Evolutionary conservation across 75 land plant genomes (phyloP), one percentile per base, ranked within the genome.

Genomic region (Ceratopteris richardii): DNA sequence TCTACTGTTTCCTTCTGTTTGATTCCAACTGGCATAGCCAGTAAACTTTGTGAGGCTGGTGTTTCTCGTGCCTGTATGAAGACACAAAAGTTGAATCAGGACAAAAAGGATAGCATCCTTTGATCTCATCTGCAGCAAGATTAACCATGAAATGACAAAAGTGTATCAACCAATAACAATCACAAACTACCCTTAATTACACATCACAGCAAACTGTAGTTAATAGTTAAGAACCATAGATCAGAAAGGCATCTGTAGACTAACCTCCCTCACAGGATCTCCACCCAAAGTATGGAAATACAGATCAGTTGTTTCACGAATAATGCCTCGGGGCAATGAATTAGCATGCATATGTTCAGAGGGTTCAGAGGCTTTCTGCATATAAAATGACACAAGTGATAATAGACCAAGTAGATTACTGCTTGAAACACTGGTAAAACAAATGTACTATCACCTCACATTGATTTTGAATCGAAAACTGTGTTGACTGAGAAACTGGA

Each of bases 11-110:
- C 77, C 31, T 82, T 88, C 66, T 93, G 95, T 65, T 82, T 82
- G 60, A 89, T 75, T 51, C 98, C 98, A 63, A 83, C 98, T 36
- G 98, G 77, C 22, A 89, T 67, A 3, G 96, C 90, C 37, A 93
- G 68, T 41, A 93, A 72, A 57, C 62, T 78, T 52, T 62, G 74
- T 11, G 68, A 56, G 48, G 62, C 9, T 36, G 63, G 69, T 24
- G 26, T 11, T 2, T 44, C 54, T 17, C 23, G 24, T 11, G 25
- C 2, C 54, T 52, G 54, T n/a, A n/a, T n/a, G n/a, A n/a, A n/a
- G n/a, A n/a, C n/a, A n/a, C n/a, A n/a, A n/a, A n/a, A n/a, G n/a
- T n/a, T n/a, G n/a, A n/a, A n/a, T n/a, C n/a, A n/a, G n/a, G n/a
- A n/a, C n/a, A n/a, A n/a, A n/a, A n/a, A n/a, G n/a, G n/a, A n/a